These are phyloP conservation scores for Penicillium sp. DNA, from an alignment of 2,329 filamentous ascomycete species.

Conservation along the genomic window DNA sequence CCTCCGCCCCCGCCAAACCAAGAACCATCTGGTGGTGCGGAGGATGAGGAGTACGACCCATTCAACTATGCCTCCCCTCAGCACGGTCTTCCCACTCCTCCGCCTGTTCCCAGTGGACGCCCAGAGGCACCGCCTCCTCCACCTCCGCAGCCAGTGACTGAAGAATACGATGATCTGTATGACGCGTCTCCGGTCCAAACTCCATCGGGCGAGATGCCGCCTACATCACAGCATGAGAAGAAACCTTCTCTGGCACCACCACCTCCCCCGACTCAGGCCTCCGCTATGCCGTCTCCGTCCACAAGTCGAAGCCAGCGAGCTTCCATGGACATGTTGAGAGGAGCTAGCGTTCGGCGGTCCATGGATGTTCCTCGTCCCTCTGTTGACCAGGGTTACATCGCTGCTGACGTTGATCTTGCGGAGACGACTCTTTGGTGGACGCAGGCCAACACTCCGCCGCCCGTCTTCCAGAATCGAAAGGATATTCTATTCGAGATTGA, in stretches of 20 bases:
- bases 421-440: conserved; percentile 81
- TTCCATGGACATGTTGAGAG: conserved; percentile 64
- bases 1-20: conserved; percentile 47
- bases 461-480: conserved; percentile 74
- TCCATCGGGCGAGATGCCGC: conserved; percentile 30
- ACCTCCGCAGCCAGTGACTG: conserved; percentile 29
- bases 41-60: conserved; percentile 54
- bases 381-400: conserved; percentile 78
- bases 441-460: conserved; percentile 73
- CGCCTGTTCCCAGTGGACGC: conserved; percentile 15
- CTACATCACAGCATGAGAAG: conserved; percentile 38
- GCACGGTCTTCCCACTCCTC: conserved; percentile 28
- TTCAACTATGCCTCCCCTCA: conserved; percentile 51
- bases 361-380: conserved; percentile 74
- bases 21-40: conserved; percentile 40
- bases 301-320: conserved; percentile 49
- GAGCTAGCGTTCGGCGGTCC: conserved; percentile 57
- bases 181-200: conserved; percentile 41
- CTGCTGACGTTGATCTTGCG: conserved; percentile 79
- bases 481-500: conserved; percentile 83
- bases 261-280: conserved; percentile 36
- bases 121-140: conserved; percentile 28
- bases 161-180: conserved; percentile 49
- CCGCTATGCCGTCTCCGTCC: conserved; percentile 45
- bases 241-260: conserved; percentile 49